These are phyloP conservation scores for Cryptomeria japonica DNA, from an alignment of 75 land plant genomes.

Conservation along the genomic window DNA sequence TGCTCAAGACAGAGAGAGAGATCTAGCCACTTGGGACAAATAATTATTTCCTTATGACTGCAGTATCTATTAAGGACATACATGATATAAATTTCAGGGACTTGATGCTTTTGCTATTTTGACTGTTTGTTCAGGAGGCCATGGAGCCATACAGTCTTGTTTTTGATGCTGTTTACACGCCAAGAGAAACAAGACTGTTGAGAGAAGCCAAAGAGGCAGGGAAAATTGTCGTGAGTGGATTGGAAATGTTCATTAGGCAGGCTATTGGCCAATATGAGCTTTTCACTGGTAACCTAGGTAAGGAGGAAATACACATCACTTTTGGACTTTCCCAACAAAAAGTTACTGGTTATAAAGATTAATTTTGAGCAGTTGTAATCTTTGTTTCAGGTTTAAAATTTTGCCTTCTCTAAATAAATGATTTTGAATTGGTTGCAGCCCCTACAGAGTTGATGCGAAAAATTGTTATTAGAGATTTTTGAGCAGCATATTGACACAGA, in stretches of 20 bases:
- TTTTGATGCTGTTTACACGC: conserved; percentile 83
- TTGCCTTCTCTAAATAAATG: not conserved
- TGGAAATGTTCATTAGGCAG: conserved; percentile 83
- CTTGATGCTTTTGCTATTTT: not conserved
- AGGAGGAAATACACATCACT: not conserved
- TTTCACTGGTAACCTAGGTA: conserved; percentile 65
- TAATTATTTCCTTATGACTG: not conserved
- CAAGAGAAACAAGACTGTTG: conserved; percentile 53
- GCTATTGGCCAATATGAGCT: conserved; percentile 64
- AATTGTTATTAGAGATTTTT: conserved; percentile 15
- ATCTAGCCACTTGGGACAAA: not conserved
- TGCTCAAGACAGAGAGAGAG: not conserved
- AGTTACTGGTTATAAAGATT: not conserved
- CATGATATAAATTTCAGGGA: not conserved
- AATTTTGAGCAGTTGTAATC: not conserved
- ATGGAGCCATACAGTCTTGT: conserved; percentile 56
- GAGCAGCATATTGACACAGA: not conserved
- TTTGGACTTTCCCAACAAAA: not conserved
- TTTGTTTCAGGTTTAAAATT: conserved; percentile 1
- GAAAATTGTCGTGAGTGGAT: conserved; percentile 60
- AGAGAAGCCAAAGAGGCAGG: conserved; percentile 66
- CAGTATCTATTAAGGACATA: not conserved
- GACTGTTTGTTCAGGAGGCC: conserved; percentile 45
- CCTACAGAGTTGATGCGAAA: conserved; percentile 21
- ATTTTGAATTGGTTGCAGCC: conserved; percentile 13